Base-by-base conservation (phyloP, 805 yeast species). In the Suhomyces kilbournensis region DNA sequence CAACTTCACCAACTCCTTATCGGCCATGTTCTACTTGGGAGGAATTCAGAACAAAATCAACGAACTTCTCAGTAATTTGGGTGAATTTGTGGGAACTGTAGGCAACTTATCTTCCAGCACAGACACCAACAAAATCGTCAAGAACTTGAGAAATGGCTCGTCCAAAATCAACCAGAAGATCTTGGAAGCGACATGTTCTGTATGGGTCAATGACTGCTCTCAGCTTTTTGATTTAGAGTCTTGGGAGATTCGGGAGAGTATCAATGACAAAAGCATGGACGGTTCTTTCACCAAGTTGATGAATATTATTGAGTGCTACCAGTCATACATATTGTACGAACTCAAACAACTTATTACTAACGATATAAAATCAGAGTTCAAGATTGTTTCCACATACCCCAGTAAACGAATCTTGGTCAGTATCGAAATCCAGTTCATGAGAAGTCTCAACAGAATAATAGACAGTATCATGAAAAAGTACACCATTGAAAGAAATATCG, bases 121-220 rank as follows among this genome's bases (percentile, higher is more conserved):
- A 9, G 76, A 73, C 35, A 72, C 78, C 17, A 74, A 74, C 56
- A 71, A 68, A 53, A 55, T 64, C 32, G 59, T 75, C 49, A 73
- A 73, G 48, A 56, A 57, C 42, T 65, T 75, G 51, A 58, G 77
- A 43, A 63, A 56, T n/a, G 59, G 71, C 3, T 67, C 74, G 3
- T 23, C 59, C 9, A 57, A 64, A 17, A 66, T 72, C 15, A 74
- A 70, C 52, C 79, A 73, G 56, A 66, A 66, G 46, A 67, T 74
- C 12, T 53, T 74, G 48, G 78, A 75, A 57, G 77, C 76, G 1
- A 57, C 68, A 2, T 75, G 78, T 56, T 65, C 78, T 3, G 71
- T 71, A 0, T 75, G 78, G 78, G 74, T 74, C 3, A 75, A 75
- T 53, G 79, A 75, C 54, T 74, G 78, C 55, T 64, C 75, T 2